Evolutionary conservation across 129 eudicot genomes (phyloP), one percentile per base, ranked within the genome.

Genomic region (Artemisia tridentata): DNA sequence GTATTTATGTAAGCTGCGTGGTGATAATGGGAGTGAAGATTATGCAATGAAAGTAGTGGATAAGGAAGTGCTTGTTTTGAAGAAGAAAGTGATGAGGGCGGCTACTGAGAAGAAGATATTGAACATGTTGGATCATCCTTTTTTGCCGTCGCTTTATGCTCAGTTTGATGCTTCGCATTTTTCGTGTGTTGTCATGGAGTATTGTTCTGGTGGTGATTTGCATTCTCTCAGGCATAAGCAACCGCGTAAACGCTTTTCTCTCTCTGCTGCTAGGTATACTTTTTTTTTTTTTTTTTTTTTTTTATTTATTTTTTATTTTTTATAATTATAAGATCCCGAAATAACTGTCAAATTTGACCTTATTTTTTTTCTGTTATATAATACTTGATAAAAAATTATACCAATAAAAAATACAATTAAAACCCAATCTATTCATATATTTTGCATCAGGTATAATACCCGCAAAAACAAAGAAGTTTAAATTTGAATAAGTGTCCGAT

Each of bases 41-140:
- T 92, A 83, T 70, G 98, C 98, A 0, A 92, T 92, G 98, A 92
- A 92, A 29, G 98, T 92, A 11, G 98, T 89, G 45, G 96, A 92
- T 38, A 81, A 65, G 12, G 91, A 89, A 50, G 91, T 84, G 0
- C 46, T 92, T 8, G 90, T 86, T 0, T 0, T 83, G 83, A 92
- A 92, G 80, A 92, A 89, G 60, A 92, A 92, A 79, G 64, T 75
- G 2, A 73, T 83, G 57, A 76, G 98, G 67, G 96, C 98, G 0
- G 95, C 88, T 46, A 92, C 89, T 3, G 98, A 92, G 81, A 80
- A 76, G 81, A 89, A 85, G 43, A 89, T 92, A 48, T 61, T 92
- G 67, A 82, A 86, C 68, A 78, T 89, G 89, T 80, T 92, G n/a
- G 95, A 92, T 59, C 98, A 92, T 72, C 98, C 98, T 0, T 92